Conservation (phyloP, 306 rosid species). For the Cicer pinnatifidum region DNA sequence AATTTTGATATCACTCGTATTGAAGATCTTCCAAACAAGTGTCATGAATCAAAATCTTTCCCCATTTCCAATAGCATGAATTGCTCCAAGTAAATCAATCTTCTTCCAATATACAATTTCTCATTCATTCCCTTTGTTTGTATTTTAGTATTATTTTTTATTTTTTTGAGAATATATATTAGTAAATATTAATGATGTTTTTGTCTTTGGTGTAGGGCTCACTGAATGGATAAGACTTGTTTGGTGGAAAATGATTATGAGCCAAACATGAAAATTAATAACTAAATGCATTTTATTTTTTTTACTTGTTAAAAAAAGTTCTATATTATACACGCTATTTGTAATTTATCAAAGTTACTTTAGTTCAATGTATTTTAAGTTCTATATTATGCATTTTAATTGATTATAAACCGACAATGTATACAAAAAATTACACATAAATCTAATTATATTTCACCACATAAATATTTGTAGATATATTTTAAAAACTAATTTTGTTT, state of each 20-base stretch:
- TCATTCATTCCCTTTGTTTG: neutral
- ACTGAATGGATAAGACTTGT: neutral
- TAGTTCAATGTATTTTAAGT: no score
- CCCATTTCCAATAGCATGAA: slow-evolving; percentile 35
- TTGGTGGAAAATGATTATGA: neutral
- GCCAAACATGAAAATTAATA: neutral
- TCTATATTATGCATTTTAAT: no score
- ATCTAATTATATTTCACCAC: no score
- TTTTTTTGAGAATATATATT: no score
- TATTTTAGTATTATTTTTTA: neutral
- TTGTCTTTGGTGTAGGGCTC: slow-evolving; percentile 34
- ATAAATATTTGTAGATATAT: no score
- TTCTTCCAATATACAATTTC: neutral
- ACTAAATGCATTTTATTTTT: neutral
- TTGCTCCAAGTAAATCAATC: slow-evolving; percentile 38
- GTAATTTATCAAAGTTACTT: no score
- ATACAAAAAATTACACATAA: no score
- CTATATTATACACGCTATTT: no score
- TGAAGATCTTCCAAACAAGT: slow-evolving; percentile 28
- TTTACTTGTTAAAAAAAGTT: no score
- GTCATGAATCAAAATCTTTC: slow-evolving; percentile 22
- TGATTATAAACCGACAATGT: no score
- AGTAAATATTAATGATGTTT: neutral
- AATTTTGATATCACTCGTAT: slow-evolving; percentile 28
- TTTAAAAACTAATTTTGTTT: no score